These are phyloP conservation scores for Podaxis sp. DNA, from an alignment of 768 basidiomycete species.

Conservation along the genomic window DNA sequence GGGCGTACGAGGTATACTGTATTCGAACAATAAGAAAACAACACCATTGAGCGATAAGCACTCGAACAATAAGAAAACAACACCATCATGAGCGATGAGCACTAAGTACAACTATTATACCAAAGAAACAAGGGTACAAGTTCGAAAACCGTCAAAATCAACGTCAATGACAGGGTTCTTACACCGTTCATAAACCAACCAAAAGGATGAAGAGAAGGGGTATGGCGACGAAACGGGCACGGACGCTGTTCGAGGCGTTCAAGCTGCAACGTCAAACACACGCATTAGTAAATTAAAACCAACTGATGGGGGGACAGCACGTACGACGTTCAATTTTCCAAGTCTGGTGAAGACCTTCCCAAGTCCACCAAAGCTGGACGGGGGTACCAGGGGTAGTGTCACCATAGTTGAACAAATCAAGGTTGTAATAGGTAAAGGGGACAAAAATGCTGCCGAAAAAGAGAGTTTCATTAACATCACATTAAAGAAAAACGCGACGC, in stretches of 20 bases:
- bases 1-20: background rate
- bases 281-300: background rate
- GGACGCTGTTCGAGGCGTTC: background rate
- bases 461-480: background rate
- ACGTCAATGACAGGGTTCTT: too few relatives aligned
- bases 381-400: slow-evolving; percentile 41
- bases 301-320: background rate
- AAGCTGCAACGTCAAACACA: background rate
- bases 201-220: background rate
- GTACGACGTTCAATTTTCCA: slow-evolving; percentile 34
- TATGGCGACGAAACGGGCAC: background rate
- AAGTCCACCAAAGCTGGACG: slow-evolving; percentile 46
- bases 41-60: background rate
- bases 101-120: background rate
- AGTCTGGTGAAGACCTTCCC: slow-evolving; percentile 51
- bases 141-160: background rate
- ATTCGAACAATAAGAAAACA: background rate
- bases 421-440: slow-evolving; percentile 38
- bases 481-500: background rate
- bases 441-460: slow-evolving; percentile 40
- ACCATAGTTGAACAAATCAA: slow-evolving; percentile 50
- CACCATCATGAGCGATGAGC: background rate
- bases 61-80: background rate
- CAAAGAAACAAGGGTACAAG: background rate
- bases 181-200: background rate